A percentile compares a stretch with the other conserved stretches of the same genome.
phyloP scores from a whole-genome alignment of 345 rosid species.

The Cardiospermum halicacabum region DNA sequence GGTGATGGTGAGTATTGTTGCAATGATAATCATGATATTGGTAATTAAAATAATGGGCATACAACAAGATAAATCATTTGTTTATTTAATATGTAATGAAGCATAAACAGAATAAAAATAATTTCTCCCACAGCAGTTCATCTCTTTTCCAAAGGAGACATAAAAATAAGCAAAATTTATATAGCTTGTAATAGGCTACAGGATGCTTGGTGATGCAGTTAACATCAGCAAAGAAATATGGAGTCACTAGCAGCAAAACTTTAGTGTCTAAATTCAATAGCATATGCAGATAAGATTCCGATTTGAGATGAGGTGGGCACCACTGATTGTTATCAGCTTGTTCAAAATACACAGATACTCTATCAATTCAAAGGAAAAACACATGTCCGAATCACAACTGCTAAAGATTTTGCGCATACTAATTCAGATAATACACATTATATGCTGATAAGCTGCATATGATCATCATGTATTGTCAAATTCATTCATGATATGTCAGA shows the following conservation, averaged over 20 bases:
- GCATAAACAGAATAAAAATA: background rate
- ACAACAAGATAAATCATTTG: background rate
- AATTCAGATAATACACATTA: background rate
- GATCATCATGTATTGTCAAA: background rate
- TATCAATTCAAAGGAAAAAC: background rate
- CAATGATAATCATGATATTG: background rate
- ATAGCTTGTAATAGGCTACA: background rate
- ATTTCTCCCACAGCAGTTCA: background rate
- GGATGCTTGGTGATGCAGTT: background rate
- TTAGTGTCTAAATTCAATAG: background rate
- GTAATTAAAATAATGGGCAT: background rate
- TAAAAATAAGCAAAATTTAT: background rate
- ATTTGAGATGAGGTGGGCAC: background rate
- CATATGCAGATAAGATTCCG: background rate
- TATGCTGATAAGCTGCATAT: background rate
- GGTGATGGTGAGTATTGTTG: constrained; percentile 17
- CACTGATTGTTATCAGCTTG: background rate
- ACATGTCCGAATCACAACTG: background rate
- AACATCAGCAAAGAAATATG: background rate
- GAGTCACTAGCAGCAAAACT: background rate
- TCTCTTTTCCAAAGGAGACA: background rate
- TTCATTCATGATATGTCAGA: background rate
- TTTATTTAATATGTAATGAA: background rate
- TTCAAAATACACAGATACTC: background rate
- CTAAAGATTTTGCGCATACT: background rate